phyloP scores from a whole-genome alignment of 2,329 filamentous ascomycete species.

The Penicillium carneum region DNA sequence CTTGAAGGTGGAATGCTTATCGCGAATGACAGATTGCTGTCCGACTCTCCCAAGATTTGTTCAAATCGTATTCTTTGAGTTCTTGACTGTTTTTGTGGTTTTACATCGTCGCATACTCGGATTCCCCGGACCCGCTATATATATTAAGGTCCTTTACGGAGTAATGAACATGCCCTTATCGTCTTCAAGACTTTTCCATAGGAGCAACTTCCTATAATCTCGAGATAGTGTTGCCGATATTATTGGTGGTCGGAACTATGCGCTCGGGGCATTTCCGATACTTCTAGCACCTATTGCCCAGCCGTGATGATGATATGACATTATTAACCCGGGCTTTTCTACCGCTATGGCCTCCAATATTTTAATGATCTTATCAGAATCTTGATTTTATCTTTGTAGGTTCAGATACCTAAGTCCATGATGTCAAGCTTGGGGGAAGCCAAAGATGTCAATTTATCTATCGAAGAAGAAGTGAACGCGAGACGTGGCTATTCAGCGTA shows the following conservation, averaged over 20 bases:
- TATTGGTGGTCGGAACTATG: neutral
- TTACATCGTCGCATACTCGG: conserved; percentile 31
- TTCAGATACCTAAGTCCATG: neutral
- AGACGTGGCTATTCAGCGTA: conserved; percentile 35
- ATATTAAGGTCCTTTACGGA: conserved; percentile 12
- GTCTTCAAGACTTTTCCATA: too few relatives aligned
- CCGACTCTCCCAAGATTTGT: conserved; percentile 24
- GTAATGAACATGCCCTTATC: too few relatives aligned
- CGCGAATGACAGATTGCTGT: conserved; percentile 30
- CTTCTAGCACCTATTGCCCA: neutral
- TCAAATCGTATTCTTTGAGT: conserved; percentile 34
- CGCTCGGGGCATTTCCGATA: neutral
- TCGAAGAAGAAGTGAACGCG: conserved; percentile 29
- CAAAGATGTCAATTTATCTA: conserved; percentile 21
- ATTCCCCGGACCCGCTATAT: conserved; percentile 28
- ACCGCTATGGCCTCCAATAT: neutral
- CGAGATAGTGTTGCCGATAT: neutral
- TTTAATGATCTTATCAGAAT: neutral
- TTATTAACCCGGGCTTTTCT: neutral
- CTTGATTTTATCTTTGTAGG: neutral
- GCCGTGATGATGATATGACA: conserved; percentile 6
- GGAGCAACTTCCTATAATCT: too few relatives aligned
- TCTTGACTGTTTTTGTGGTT: conserved; percentile 28
- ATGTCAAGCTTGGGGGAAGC: conserved; percentile 26
- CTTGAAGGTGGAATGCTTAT: conserved; percentile 24